Conservation (phyloP, 495 filamentous ascomycete species). For the Daldinia caldariorum region DNA sequence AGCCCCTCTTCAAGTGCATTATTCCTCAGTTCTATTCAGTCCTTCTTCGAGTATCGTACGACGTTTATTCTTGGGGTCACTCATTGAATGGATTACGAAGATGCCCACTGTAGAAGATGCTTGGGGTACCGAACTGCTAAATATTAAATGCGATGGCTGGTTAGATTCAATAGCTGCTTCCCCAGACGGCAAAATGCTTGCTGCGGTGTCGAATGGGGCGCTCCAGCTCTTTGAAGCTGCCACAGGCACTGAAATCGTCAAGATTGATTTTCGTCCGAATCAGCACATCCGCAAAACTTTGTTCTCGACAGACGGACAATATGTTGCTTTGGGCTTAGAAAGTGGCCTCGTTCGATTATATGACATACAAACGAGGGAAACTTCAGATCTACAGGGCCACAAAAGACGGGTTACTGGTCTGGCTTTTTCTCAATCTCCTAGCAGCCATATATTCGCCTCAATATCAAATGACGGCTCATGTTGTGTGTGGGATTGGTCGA, state of each 20-base stretch:
- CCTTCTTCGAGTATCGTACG: conserved; percentile 23
- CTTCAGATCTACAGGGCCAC: background rate
- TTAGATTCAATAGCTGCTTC: no score
- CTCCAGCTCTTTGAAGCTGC: conserved; percentile 22
- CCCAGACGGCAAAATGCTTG: conserved; percentile 12
- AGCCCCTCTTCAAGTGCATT: conserved; percentile 27
- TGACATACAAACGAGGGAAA: conserved; percentile 13
- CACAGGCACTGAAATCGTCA: conserved; percentile 13
- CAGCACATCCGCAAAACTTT: background rate
- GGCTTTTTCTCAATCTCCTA: conserved; percentile 7
- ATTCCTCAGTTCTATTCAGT: conserved; percentile 26
- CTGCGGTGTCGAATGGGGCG: background rate
- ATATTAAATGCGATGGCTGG: no score
- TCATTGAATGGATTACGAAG: conserved; percentile 14
- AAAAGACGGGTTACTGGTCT: no score
- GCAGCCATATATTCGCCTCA: conserved; percentile 12
- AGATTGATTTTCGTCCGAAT: background rate
- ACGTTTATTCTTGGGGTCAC: conserved; percentile 7
- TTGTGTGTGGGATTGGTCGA: conserved; percentile 23
- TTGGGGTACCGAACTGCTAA: conserved; percentile 6
- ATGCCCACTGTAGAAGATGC: background rate
- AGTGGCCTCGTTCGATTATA: background rate
- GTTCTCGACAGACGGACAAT: conserved; percentile 15
- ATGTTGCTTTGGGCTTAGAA: background rate
- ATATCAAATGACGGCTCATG: background rate